A percentile compares a stretch with the other conserved stretches of the same genome.
Evolutionary conservation across 2,329 filamentous ascomycete species (phyloP).

Genomic region (Ilyonectria robusta): DNA sequence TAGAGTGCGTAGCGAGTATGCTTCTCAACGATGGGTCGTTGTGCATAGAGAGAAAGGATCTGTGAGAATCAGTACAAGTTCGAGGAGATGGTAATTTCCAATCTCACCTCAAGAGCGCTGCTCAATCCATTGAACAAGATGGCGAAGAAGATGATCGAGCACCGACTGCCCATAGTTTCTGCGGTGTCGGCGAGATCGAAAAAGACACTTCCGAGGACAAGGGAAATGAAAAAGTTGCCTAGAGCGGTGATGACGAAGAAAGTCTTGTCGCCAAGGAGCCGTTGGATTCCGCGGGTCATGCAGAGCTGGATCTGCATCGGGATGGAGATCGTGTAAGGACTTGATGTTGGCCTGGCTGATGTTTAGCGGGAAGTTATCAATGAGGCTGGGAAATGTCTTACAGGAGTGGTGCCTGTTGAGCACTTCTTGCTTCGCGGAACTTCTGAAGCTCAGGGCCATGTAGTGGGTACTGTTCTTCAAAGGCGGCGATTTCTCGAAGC

Average conservation of each 20-base stretch:
- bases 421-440: constrained; percentile 27
- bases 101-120: constrained; percentile 47
- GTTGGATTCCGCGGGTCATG: constrained; percentile 49
- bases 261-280: constrained; percentile 37
- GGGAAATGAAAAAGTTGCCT: constrained; percentile 59
- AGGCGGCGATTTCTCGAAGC: constrained; percentile 23
- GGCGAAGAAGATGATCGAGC: constrained; percentile 64
- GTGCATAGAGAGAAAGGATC: constrained; percentile 50
- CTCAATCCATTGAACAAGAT: constrained; percentile 65
- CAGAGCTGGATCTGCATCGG: constrained; percentile 61
- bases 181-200: constrained; percentile 60
- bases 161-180: constrained; percentile 59
- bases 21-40: constrained; percentile 53
- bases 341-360: constrained; percentile 31
- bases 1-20: constrained; percentile 54
- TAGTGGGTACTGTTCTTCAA: constrained; percentile 20
- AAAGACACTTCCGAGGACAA: constrained; percentile 66
- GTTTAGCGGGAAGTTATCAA: not conserved
- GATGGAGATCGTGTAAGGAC: constrained; percentile 62
- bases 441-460: constrained; percentile 20
- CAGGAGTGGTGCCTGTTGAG: constrained; percentile 35
- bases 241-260: constrained; percentile 32
- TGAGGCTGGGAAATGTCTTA: not conserved
- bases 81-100: not conserved
- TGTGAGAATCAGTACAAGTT: constrained; percentile 46